phyloP scores from a whole-genome alignment of 768 basidiomycete genomes.

The Termitomyces sp. region DNA sequence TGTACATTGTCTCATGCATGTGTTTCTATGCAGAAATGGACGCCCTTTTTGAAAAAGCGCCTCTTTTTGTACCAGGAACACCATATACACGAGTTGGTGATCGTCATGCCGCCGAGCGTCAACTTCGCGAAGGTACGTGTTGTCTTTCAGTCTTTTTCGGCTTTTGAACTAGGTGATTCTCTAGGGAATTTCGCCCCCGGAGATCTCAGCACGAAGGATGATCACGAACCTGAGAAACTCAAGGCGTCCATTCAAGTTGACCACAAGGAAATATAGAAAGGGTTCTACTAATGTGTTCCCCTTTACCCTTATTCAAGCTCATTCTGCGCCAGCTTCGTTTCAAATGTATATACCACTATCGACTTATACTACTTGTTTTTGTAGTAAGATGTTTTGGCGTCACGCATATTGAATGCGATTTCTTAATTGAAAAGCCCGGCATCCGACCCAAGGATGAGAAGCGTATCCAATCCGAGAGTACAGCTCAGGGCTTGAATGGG shows the following conservation, averaged over 20 bases:
- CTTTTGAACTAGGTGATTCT: neutral
- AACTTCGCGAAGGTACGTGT: conserved; percentile 31
- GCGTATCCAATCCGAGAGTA: too few species aligned
- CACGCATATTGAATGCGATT: too few species aligned
- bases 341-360: neutral
- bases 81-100: conserved; percentile 31
- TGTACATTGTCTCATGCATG: neutral
- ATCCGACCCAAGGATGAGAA: too few species aligned
- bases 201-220: conserved; percentile 12
- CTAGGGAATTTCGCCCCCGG: conserved; percentile 20
- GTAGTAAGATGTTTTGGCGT: too few species aligned
- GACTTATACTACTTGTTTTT: too few species aligned
- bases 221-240: neutral
- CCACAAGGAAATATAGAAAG: neutral
- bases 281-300: too few species aligned
- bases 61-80: conserved; percentile 32
- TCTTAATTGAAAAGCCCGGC: too few species aligned
- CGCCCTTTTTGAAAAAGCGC: conserved; percentile 32
- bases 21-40: conserved; percentile 32
- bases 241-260: neutral
- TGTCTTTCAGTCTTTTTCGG: neutral
- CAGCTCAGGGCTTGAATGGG: too few species aligned
- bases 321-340: neutral
- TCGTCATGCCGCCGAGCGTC: conserved; percentile 29
- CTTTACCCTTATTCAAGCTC: too few species aligned